These are phyloP conservation scores for Cornus suecica DNA, from an alignment of 148 eudicot species.

Conservation along the genomic window DNA sequence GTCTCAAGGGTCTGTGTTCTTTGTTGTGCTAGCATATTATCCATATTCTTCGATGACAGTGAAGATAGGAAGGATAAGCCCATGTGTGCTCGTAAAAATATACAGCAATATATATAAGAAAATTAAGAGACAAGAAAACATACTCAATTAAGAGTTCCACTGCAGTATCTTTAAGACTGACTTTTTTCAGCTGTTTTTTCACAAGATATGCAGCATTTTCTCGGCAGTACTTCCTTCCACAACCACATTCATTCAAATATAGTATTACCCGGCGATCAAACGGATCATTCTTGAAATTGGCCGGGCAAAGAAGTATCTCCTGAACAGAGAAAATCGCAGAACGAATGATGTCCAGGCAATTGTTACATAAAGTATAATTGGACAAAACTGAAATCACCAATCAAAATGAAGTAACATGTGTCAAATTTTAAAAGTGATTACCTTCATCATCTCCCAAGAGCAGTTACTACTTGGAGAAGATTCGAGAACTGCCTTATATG, in stretches of 20 bases:
- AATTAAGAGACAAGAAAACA: constrained; percentile 15
- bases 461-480: constrained; percentile 90
- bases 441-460: constrained; percentile 99
- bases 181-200: constrained; percentile 64
- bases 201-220: constrained; percentile 79
- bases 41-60: too few relatives aligned
- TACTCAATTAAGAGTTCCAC: constrained; percentile 84
- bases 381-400: neutral
- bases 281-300: constrained; percentile 62
- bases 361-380: neutral
- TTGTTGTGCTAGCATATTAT: too few relatives aligned
- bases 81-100: too few relatives aligned
- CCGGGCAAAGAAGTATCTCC: constrained; percentile 91
- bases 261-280: constrained; percentile 72
- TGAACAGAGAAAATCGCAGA: constrained; percentile 30
- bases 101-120: too few relatives aligned
- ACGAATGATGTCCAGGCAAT: neutral
- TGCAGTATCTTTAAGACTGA: constrained; percentile 85
- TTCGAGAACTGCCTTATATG: constrained; percentile 95
- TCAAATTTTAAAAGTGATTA: constrained; percentile 20
- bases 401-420: neutral
- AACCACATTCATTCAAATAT: constrained; percentile 71
- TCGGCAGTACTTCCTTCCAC: constrained; percentile 73
- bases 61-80: too few relatives aligned
- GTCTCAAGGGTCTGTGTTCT: too few relatives aligned